Percentiles rank a stretch among this genome's conserved stretches.
These are phyloP conservation scores for Pseudogymnoascus pannorum DNA, from an alignment of 2,329 filamentous ascomycete species.

Conservation along the genomic window DNA sequence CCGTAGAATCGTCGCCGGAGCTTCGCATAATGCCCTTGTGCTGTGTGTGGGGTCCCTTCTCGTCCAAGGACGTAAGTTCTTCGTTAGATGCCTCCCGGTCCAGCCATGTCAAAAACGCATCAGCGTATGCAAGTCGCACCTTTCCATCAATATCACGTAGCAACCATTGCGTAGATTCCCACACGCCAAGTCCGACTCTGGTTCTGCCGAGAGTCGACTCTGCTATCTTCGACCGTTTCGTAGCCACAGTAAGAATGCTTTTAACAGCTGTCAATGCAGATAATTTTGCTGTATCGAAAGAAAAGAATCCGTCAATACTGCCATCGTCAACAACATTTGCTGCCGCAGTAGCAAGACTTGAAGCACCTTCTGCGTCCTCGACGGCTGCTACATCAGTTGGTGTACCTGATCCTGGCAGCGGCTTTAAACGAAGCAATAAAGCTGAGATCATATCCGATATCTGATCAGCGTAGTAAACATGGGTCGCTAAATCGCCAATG, in stretches of 20 bases:
- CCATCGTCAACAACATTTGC: constrained; percentile 44
- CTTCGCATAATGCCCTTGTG: constrained; percentile 15
- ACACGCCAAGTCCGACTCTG: constrained; percentile 70
- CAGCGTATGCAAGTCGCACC: constrained; percentile 78
- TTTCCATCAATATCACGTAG: constrained; percentile 69
- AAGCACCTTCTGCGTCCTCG: constrained; percentile 35
- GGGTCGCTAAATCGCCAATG: constrained; percentile 85
- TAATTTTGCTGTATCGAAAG: constrained; percentile 52
- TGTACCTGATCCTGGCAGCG: constrained; percentile 40
- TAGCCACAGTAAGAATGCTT: constrained; percentile 74
- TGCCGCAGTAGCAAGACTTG: constrained; percentile 39
- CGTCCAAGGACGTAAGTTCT: constrained; percentile 57
- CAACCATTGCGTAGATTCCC: constrained; percentile 96
- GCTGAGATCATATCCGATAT: constrained; percentile 88
- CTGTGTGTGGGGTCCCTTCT: constrained; percentile 32
- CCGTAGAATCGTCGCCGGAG: constrained; percentile 24
- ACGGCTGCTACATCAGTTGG: constrained; percentile 39
- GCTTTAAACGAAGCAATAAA: constrained; percentile 71
- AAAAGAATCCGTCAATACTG: constrained; percentile 52
- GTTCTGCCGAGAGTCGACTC: constrained; percentile 63
- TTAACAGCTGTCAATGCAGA: constrained; percentile 73
- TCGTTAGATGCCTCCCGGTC: constrained; percentile 65
- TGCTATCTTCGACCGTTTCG: constrained; percentile 52
- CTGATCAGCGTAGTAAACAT: constrained; percentile 95
- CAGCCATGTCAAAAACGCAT: constrained; percentile 79